Percentiles rank a stretch among this genome's conserved stretches.
Conservation (phyloP, 768 basidiomycete species). For the Kwoniella mangroviensis region DNA sequence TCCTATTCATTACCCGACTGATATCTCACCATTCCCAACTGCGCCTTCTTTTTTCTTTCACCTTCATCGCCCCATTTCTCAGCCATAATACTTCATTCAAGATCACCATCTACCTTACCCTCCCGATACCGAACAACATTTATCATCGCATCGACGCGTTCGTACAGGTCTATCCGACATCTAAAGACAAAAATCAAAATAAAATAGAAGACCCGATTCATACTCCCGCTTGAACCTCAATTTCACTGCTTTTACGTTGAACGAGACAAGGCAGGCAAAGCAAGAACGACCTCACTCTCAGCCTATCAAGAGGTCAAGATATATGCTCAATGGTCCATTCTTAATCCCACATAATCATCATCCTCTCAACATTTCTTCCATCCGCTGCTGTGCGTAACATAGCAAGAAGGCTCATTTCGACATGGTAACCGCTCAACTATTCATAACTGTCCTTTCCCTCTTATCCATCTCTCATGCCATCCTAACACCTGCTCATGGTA, state of each 20-base stretch:
- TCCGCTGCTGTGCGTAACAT: too few relatives aligned
- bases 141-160: slow-evolving; percentile 10
- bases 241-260: neutral
- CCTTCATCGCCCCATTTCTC: slow-evolving; percentile 11
- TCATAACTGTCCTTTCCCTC: slow-evolving; percentile 27
- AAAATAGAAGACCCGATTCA: neutral
- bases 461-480: slow-evolving; percentile 24
- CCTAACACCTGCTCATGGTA: neutral
- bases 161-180: slow-evolving; percentile 21
- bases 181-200: neutral
- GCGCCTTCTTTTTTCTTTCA: neutral
- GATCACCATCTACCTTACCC: neutral
- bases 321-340: neutral
- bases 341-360: too few relatives aligned
- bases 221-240: neutral
- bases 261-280: too few relatives aligned
- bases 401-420: neutral
- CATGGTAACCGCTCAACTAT: slow-evolving; percentile 20
- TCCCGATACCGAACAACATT: neutral
- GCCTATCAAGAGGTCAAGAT: neutral
- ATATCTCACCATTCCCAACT: slow-evolving; percentile 4
- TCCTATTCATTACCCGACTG: slow-evolving; percentile 1
- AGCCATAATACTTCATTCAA: neutral
- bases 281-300: too few relatives aligned
- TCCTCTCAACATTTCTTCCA: neutral